Evolutionary conservation across 2,329 filamentous ascomycete genomes (phyloP), one percentile per base, ranked within the genome.

Genomic region (Cladosporium sp.): DNA sequence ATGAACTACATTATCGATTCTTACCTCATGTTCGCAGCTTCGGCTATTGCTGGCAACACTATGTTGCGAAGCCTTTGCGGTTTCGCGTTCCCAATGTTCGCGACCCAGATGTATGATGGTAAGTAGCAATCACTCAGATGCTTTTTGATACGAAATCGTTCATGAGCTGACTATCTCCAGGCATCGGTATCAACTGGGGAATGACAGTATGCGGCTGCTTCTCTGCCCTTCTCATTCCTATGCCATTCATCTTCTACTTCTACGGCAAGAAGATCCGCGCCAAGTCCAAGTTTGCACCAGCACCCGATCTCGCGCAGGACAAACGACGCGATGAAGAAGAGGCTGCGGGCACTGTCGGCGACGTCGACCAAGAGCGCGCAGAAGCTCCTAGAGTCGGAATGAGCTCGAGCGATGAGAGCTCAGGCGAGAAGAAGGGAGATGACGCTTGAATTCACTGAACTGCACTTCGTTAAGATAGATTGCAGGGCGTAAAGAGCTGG

Each of bases 91-190:
- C 77, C 76, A 0, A 69, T 79, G 0, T 79, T 79, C 57, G 74
- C 75, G 0, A 74, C 71, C 0, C 76, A 80, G 56, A 80, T 80
- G 78, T 79, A 79, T 56, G 53, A 78, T 7, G 47, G 47, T 50
- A 30, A 9, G 47, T n/a, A n/a, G n/a, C n/a, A n/a, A n/a, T n/a
- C n/a, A n/a, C n/a, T n/a, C n/a, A n/a, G n/a, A n/a, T n/a, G n/a
- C n/a, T n/a, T n/a, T n/a, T n/a, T n/a, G n/a, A n/a, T n/a, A n/a
- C n/a, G n/a, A n/a, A n/a, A n/a, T n/a, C n/a, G n/a, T n/a, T n/a
- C n/a, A n/a, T n/a, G 17, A 17, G 13, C 30, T 9, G 20, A 24
- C 2, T n/a, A n/a, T 58, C 53, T 41, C 34, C 55, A 43, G 71
- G 71, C 13, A 72, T 78, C 61, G 75, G 75, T 9, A 72, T 78